Percentiles rank a stretch among this genome's conserved stretches.
Conservation (phyloP, 1,284 basidiomycete genomes). For the Ustilago trichophora region DNA sequence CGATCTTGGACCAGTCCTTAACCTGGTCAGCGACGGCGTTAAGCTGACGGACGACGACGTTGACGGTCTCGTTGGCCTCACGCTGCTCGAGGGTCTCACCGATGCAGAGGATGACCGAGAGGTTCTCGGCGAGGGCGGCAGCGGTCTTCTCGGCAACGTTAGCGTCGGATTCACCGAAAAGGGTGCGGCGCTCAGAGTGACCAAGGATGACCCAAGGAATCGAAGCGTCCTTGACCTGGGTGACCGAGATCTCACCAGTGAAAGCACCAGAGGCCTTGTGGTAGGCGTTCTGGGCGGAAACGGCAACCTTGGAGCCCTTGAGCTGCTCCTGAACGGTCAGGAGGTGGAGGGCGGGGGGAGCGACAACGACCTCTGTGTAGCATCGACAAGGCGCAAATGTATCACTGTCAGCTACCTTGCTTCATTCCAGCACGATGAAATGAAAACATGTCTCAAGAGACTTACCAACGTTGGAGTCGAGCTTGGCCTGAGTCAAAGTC, state of each 20-base stretch:
- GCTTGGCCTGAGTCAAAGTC: conserved; percentile 55
- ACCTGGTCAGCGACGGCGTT: conserved; percentile 76
- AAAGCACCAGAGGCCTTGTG: conserved; percentile 86
- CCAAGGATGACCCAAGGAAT: conserved; percentile 95
- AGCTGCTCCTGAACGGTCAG: conserved; percentile 58
- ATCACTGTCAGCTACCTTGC: no score
- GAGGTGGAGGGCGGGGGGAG: conserved; percentile 64
- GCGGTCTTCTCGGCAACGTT: conserved; percentile 84
- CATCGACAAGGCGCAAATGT: no score
- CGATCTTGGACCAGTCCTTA: conserved; percentile 87
- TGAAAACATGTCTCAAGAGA: background rate
- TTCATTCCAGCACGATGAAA: no score
- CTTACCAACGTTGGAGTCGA: conserved; percentile 59
- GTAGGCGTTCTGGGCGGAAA: conserved; percentile 93
- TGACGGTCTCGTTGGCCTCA: conserved; percentile 79
- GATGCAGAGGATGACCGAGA: conserved; percentile 93
- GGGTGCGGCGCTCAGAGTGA: conserved; percentile 93
- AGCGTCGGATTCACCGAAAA: conserved; percentile 88
- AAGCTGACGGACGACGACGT: conserved; percentile 85
- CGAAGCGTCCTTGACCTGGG: conserved; percentile 82
- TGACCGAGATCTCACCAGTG: conserved; percentile 72
- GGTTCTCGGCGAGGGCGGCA: conserved; percentile 76
- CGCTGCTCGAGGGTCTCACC: conserved; percentile 93
- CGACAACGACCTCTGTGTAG: conserved; percentile 59
- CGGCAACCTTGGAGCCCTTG: conserved; percentile 56